A percentile compares a stretch with the other conserved stretches of the same genome.
These are phyloP conservation scores for Blepharisma undulans DNA, from an alignment of 169 alveolate genomes.

Conservation along the genomic window DNA sequence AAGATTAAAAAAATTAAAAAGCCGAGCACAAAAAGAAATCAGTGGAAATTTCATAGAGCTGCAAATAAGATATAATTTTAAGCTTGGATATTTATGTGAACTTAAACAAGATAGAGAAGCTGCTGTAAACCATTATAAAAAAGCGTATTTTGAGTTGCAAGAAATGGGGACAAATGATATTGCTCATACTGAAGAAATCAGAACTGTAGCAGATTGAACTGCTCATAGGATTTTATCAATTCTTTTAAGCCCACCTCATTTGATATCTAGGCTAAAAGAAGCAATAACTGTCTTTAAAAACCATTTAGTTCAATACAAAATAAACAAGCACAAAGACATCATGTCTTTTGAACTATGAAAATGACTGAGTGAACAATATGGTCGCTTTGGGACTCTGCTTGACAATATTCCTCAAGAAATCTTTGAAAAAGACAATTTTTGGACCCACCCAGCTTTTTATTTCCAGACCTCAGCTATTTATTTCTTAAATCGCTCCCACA, in stretches of 20 bases:
- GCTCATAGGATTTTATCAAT: slow-evolving; percentile 7
- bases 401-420: slow-evolving; percentile 13
- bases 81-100: slow-evolving; percentile 15
- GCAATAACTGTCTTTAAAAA: slow-evolving; percentile 7
- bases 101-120: slow-evolving; percentile 27
- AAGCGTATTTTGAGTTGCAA: neutral
- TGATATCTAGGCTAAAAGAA: slow-evolving; percentile 2
- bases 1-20: slow-evolving; percentile 14
- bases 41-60: neutral
- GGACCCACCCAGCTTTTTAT: slow-evolving; percentile 39
- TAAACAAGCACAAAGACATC: neutral
- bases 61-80: slow-evolving; percentile 2
- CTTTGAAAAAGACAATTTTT: slow-evolving; percentile 8
- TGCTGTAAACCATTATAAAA: slow-evolving; percentile 23
- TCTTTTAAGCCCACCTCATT: neutral
- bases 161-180: neutral
- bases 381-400: neutral
- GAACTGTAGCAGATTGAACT: slow-evolving; percentile 29
- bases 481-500: neutral
- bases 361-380: slow-evolving; percentile 21
- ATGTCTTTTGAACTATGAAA: neutral
- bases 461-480: slow-evolving; percentile 1
- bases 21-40: slow-evolving; percentile 28
- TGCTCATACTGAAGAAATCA: neutral
- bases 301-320: neutral